phyloP scores from a whole-genome alignment of 2,329 filamentous ascomycete species.

The Nakataea oryzae region DNA sequence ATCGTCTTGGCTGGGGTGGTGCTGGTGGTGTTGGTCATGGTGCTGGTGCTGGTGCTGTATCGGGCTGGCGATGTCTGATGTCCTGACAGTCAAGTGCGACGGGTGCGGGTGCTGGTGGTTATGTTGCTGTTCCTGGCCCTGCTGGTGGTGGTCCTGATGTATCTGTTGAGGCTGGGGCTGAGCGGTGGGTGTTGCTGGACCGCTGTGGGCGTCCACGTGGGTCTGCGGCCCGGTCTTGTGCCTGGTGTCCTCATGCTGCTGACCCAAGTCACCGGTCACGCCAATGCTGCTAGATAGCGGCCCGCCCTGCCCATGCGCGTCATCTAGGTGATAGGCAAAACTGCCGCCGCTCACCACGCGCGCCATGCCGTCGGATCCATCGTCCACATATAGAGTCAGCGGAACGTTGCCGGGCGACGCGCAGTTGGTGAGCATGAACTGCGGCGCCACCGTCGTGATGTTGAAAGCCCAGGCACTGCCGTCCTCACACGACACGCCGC shows the following conservation, averaged over 20 bases:
- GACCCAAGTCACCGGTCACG: conserved; percentile 9
- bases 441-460: conserved; percentile 62
- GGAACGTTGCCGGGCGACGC: conserved; percentile 37
- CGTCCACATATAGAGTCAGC: conserved; percentile 42
- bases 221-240: conserved; percentile 33
- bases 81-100: conserved; percentile 20
- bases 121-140: neutral
- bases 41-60: conserved; percentile 14
- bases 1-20: neutral
- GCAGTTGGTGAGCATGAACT: conserved; percentile 39
- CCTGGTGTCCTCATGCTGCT: conserved; percentile 23
- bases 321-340: conserved; percentile 32
- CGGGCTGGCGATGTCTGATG: conserved; percentile 19
- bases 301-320: conserved; percentile 7
- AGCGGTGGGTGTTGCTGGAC: neutral
- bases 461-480: conserved; percentile 56
- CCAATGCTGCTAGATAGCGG: conserved; percentile 1
- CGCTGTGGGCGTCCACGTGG: conserved; percentile 25
- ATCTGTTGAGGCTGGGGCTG: neutral
- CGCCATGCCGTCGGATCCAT: conserved; percentile 39
- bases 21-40: conserved; percentile 1
- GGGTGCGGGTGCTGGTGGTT: conserved; percentile 6
- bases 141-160: neutral
- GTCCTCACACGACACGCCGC: conserved; percentile 34
- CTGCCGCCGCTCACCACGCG: conserved; percentile 33